Conservation (phyloP, 345 rosid species). For the Arabis alpina region DNA sequence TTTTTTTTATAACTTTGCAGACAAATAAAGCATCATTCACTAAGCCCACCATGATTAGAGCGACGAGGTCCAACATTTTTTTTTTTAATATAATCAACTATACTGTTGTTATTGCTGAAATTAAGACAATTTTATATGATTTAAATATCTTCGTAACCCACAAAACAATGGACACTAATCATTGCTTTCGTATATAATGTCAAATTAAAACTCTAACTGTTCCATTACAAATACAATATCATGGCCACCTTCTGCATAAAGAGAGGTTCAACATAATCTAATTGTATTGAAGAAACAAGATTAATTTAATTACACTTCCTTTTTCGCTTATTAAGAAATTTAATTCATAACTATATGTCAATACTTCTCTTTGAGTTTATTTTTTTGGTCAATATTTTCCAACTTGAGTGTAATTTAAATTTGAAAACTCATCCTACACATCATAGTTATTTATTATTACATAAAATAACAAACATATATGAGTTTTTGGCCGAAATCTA, state of each 20-base stretch:
- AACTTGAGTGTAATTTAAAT: neutral
- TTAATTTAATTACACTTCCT: neutral
- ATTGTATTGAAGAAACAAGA: constrained; percentile 5
- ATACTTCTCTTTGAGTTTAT: neutral
- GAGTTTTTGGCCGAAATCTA: no score
- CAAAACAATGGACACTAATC: constrained; percentile 43
- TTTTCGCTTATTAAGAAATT: neutral
- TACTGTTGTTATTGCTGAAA: constrained; percentile 38
- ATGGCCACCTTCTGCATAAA: constrained; percentile 18
- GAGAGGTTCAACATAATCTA: constrained; percentile 8
- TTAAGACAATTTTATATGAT: constrained; percentile 33
- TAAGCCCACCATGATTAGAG: constrained; percentile 46
- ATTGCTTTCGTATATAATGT: constrained; percentile 39
- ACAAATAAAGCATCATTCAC: constrained; percentile 45
- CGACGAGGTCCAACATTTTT: constrained; percentile 37
- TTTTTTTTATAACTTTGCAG: constrained; percentile 43
- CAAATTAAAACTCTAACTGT: constrained; percentile 34
- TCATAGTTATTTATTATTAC: constrained; percentile 3
- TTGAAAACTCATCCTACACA: neutral
- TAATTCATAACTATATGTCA: constrained; percentile 3
- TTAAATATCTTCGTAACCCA: neutral
- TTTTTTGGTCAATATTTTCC: neutral
- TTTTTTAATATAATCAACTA: neutral
- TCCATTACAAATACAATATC: constrained; percentile 33
- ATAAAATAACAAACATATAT: no score